Evolutionary conservation across 2,329 filamentous ascomycete species (phyloP), one percentile per base, ranked within the genome.

Genomic region (Domatiomyces catenatus): DNA sequence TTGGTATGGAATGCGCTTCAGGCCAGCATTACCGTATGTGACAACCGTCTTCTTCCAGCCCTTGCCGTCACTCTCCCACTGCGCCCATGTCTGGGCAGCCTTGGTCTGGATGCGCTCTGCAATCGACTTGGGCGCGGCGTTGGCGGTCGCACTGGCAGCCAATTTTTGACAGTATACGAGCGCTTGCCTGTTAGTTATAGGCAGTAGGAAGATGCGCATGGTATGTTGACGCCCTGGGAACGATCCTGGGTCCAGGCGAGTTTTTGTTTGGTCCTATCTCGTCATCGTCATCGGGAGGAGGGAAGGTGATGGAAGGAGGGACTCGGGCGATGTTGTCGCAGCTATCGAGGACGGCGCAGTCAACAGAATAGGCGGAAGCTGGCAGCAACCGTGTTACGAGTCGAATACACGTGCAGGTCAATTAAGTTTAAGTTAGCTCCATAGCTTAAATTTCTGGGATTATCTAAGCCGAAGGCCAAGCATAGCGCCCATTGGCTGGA

Each of bases 161-260:
- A 85, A 71, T 57, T 83, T 83, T 64, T 94, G 85, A 68, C 86
- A 93, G 73, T 94, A 96, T 62, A 98, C 80, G 55, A 98, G 79
- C 48, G 87, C 89, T 62, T 89, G 84, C 63, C 85, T 80, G 58
- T 88, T 94, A 53, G 90, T 94, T 61, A 98, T 83, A 55, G 92
- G 92, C 51, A 98, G 78, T 57, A 98, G 81, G 70, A 88, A 94
- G 67, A 98, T 77, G 66, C 88, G 86, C 92, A 98, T 96, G 32
- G 5, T 39, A 39, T 12, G 32, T 39, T 39, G 32, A 12, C 32
- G 12, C 32, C 32, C 32, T 39, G 10, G 32, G 32, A 5, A 39
- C 12, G 32, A 12, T 39, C 32, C 32, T 15, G 32, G 8, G 32
- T 15, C 32, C 10, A 12, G 32, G 32, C 10, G 32, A 39, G 32